Percentiles rank a stretch among this genome's conserved stretches.
phyloP scores from a whole-genome alignment of 257 asterid species.

The Coffea canephora region DNA sequence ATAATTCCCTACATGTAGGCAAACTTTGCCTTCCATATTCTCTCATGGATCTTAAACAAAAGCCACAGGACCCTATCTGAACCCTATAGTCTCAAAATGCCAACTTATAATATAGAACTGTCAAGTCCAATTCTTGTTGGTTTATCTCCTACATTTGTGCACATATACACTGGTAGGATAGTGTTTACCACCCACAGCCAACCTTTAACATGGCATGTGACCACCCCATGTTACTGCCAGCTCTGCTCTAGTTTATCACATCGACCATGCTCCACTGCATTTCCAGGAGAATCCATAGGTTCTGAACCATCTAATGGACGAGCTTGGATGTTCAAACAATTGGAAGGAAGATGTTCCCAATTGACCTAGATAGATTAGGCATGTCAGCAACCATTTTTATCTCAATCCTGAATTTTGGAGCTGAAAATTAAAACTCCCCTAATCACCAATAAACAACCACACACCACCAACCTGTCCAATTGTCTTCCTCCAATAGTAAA shows the following conservation, averaged over 20 bases:
- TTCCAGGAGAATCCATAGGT: constrained; percentile 11
- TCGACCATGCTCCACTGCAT: constrained; percentile 11
- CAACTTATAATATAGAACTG: background rate
- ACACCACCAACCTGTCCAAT: background rate
- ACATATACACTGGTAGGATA: constrained; percentile 11
- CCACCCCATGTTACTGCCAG: constrained; percentile 18
- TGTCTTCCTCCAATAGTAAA: background rate
- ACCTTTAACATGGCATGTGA: background rate
- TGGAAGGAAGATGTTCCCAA: constrained; percentile 31
- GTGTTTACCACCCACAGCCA: background rate
- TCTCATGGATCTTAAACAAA: background rate
- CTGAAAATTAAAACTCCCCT: background rate
- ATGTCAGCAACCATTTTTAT: background rate
- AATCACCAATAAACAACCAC: background rate
- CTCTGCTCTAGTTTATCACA: constrained; percentile 24
- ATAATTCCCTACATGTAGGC: constrained; percentile 3
- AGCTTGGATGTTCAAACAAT: constrained; percentile 27
- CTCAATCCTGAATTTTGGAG: background rate
- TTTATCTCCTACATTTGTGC: constrained; percentile 19
- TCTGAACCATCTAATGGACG: constrained; percentile 23
- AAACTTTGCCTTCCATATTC: background rate
- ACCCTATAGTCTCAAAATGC: background rate
- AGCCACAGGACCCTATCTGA: background rate
- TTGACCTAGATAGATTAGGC: constrained; percentile 27
- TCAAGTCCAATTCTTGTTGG: background rate